A percentile compares a stretch with the other conserved stretches of the same genome.
Evolutionary conservation across 768 basidiomycete species (phyloP).

Genomic region (Russula earlei): DNA sequence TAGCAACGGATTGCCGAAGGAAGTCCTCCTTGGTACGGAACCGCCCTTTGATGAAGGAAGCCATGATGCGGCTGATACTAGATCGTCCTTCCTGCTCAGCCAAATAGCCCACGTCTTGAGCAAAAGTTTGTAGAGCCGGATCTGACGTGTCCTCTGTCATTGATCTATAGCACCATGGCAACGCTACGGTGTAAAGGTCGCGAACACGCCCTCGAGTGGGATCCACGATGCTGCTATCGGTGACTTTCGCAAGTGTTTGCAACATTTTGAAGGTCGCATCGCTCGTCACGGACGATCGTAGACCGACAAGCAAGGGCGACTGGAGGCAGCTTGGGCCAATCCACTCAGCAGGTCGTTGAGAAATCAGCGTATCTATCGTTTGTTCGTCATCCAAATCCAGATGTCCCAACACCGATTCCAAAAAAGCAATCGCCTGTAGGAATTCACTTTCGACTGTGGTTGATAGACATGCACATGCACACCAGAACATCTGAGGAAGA

Average conservation of each 20-base stretch:
- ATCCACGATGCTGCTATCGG: constrained; percentile 62
- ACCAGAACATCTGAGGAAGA: constrained; percentile 85
- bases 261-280: constrained; percentile 60
- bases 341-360: constrained; percentile 67
- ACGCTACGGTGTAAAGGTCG: constrained; percentile 68
- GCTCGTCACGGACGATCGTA: constrained; percentile 70
- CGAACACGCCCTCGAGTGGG: constrained; percentile 59
- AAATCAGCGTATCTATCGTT: constrained; percentile 60
- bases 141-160: constrained; percentile 58
- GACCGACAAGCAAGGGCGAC: constrained; percentile 58
- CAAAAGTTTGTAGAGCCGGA: constrained; percentile 55
- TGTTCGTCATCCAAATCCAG: constrained; percentile 61
- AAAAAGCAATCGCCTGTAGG: constrained; percentile 49
- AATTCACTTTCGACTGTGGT: constrained; percentile 83
- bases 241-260: constrained; percentile 47
- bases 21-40: constrained; percentile 94
- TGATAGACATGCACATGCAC: constrained; percentile 66
- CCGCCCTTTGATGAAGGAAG: constrained; percentile 74
- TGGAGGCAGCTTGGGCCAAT: constrained; percentile 55
- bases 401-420: constrained; percentile 55
- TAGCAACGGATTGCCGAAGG: constrained; percentile 76
- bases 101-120: constrained; percentile 59
- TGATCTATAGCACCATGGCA: constrained; percentile 85
- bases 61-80: constrained; percentile 84
- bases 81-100: constrained; percentile 63